These are phyloP conservation scores for Pueraria montana DNA, from an alignment of 306 rosid species.

Conservation along the genomic window DNA sequence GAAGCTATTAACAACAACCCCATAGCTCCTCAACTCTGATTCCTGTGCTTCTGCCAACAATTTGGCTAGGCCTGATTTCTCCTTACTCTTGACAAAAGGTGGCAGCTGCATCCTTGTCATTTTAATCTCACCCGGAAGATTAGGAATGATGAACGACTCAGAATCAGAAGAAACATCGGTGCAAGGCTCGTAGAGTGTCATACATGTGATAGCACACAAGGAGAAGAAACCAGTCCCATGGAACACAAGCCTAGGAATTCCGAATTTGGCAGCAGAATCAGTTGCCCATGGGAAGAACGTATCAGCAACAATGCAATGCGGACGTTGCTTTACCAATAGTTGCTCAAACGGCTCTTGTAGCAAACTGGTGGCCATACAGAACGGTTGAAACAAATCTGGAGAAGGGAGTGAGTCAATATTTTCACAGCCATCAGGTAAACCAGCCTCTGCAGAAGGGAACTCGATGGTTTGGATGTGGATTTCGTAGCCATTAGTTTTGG, in stretches of 20 bases:
- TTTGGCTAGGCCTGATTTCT: too few relatives aligned
- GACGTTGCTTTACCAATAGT: neutral
- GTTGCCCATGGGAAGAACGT: slow-evolving; percentile 49
- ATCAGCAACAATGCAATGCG: slow-evolving; percentile 46
- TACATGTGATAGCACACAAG: slow-evolving; percentile 14
- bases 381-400: neutral
- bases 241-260: slow-evolving; percentile 54
- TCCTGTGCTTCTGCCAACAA: neutral
- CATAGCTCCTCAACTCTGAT: slow-evolving; percentile 48
- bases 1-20: slow-evolving; percentile 65
- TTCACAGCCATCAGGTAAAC: slow-evolving; percentile 54
- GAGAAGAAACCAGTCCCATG: slow-evolving; percentile 49
- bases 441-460: slow-evolving; percentile 32
- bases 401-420: slow-evolving; percentile 35
- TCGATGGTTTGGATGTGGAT: slow-evolving; percentile 40
- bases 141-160: slow-evolving; percentile 43
- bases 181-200: slow-evolving; percentile 44
- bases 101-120: slow-evolving; percentile 38
- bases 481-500: neutral
- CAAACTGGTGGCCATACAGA: neutral
- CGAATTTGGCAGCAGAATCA: slow-evolving; percentile 48
- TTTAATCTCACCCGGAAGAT: slow-evolving; percentile 47
- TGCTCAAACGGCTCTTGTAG: slow-evolving; percentile 48
- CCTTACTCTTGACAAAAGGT: neutral
- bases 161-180: slow-evolving; percentile 53